A percentile compares a stretch with the other conserved stretches of the same genome.
These are phyloP conservation scores for Larix sibirica DNA, from an alignment of 83 land plant genomes.

Conservation along the genomic window DNA sequence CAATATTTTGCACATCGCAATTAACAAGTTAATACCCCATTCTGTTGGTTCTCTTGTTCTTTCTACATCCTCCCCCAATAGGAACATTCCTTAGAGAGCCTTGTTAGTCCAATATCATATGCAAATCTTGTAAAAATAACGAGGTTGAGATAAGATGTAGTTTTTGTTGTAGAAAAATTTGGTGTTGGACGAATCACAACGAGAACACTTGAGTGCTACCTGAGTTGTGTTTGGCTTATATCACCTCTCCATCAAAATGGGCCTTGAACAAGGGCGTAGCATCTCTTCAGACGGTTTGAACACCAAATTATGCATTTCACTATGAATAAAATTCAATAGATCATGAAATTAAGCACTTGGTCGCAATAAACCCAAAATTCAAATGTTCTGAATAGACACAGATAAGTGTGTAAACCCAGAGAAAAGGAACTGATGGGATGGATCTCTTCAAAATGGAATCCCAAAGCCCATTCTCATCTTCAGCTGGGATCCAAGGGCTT, in stretches of 20 bases:
- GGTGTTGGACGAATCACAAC: slow-evolving; percentile 9
- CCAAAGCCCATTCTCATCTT: too few relatives aligned
- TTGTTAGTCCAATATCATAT: slow-evolving; percentile 7
- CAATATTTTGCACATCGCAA: too few relatives aligned
- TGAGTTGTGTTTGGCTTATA: background rate
- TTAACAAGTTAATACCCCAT: background rate
- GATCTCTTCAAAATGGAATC: too few relatives aligned
- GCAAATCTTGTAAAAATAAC: slow-evolving; percentile 15
- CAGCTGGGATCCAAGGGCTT: too few relatives aligned
- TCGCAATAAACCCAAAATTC: too few relatives aligned
- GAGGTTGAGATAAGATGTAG: slow-evolving; percentile 12
- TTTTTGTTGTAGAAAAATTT: slow-evolving; percentile 17
- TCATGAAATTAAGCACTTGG: too few relatives aligned
- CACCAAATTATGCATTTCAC: background rate
- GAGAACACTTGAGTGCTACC: background rate
- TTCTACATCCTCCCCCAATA: slow-evolving; percentile 2
- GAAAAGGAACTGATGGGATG: too few relatives aligned
- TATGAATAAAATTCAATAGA: background rate
- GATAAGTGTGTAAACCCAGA: too few relatives aligned
- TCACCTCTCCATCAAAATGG: background rate
- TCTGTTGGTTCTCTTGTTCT: slow-evolving; percentile 9
- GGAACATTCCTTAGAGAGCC: background rate
- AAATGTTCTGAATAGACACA: too few relatives aligned
- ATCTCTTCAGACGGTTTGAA: background rate
- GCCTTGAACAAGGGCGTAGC: background rate